phyloP scores from a whole-genome alignment of 805 yeast species.

The Sugiyamaella mastotermitis region DNA sequence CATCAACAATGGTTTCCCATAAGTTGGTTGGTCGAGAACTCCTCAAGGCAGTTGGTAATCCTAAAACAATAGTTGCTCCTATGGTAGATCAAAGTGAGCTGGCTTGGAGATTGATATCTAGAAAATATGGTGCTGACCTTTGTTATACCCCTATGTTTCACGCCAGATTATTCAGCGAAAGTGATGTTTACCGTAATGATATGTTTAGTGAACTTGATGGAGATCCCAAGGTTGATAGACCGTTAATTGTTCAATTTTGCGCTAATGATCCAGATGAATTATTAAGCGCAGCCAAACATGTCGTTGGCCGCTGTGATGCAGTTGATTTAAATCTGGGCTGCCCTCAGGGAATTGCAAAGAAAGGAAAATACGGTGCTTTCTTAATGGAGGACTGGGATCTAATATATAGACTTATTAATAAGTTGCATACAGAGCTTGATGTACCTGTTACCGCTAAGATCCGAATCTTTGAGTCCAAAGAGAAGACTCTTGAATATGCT shows the following conservation, averaged over 20 bases:
- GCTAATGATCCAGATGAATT: constrained; percentile 90
- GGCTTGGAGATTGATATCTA: constrained; percentile 86
- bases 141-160: constrained; percentile 98
- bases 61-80: constrained; percentile 88
- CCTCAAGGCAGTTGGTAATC: constrained; percentile 62
- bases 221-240: constrained; percentile 60
- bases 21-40: constrained; percentile 59
- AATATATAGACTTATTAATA: constrained; percentile 63
- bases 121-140: constrained; percentile 85
- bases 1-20: neutral
- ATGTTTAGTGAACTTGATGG: constrained; percentile 71
- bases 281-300: constrained; percentile 71
- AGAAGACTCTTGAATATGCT: constrained; percentile 81
- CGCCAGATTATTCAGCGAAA: constrained; percentile 82
- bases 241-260: constrained; percentile 90
- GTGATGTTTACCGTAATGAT: constrained; percentile 69
- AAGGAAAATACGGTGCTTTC: constrained; percentile 93
- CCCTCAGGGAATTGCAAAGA: constrained; percentile 95
- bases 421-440: constrained; percentile 64
- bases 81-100: constrained; percentile 97
- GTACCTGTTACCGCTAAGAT: constrained; percentile 95
- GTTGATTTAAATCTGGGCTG: constrained; percentile 95
- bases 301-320: constrained; percentile 85
- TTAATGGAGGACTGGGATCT: constrained; percentile 96
- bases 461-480: constrained; percentile 77